phyloP scores from a whole-genome alignment of 441 rosid species.

The Geranium incanum region DNA sequence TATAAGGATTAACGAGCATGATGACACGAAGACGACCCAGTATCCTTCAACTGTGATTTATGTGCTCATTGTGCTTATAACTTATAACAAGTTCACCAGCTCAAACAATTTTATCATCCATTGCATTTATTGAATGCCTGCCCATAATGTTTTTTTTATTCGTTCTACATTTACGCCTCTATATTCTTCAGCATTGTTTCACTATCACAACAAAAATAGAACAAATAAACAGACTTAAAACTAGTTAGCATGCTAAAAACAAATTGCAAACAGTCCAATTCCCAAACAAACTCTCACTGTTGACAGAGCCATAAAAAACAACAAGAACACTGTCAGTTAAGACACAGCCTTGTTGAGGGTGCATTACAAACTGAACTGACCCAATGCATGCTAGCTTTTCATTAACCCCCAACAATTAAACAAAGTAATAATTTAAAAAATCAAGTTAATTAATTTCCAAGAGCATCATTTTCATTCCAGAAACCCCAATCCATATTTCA shows the following conservation, averaged over 20 bases:
- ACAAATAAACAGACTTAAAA: not conserved
- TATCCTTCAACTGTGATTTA: not conserved
- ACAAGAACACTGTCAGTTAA: not conserved
- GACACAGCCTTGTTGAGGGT: not conserved
- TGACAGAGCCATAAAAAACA: not conserved
- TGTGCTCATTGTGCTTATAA: not conserved
- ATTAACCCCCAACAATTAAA: not conserved
- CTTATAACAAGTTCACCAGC: not conserved
- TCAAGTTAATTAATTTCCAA: not conserved
- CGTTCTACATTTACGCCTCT: not conserved
- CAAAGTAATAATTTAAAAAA: not conserved
- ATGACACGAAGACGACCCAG: not conserved
- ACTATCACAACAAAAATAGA: not conserved
- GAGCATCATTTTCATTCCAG: not conserved
- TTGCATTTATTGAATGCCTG: not conserved
- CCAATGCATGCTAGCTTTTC: not conserved
- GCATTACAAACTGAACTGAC: not conserved
- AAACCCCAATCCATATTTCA: not conserved
- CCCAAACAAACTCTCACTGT: not conserved
- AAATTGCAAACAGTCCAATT: not conserved
- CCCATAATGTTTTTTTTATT: not conserved
- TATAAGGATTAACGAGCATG: not conserved
- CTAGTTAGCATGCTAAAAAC: not conserved
- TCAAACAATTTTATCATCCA: not conserved
- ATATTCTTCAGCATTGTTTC: not conserved